Base-by-base conservation (phyloP, 75 land plant species). In the Pinus taeda region DNA sequence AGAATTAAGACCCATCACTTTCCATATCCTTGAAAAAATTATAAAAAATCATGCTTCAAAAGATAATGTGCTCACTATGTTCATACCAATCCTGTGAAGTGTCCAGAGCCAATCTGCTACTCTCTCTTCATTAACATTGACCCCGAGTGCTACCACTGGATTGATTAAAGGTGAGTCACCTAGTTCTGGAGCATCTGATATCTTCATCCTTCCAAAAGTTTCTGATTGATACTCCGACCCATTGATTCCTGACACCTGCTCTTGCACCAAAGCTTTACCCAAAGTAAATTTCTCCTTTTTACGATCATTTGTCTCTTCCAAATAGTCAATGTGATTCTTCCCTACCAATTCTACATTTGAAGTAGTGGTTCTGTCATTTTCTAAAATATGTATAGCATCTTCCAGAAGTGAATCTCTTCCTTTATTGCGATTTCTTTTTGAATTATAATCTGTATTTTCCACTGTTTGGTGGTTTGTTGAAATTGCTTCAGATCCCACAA, bases 51-150 rank as follows among this genome's bases (percentile, higher is more conserved):
- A 37, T 64, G 69, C n/a, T 64, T 22, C 26, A 30, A 18, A 61
- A 71, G 42, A 57, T 14, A 13, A 56, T 61, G 37, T 78, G 77
- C 26, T 56, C 33, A 24, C 26, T 21, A 76, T n/a, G 15, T 36
- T 63, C 60, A 78, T 79, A 94, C 95, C 97, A 74, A 94, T 94
- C 79, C 89, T 82, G 81, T 94, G 97, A 74, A 94, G 90, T 3
- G 91, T 94, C 97, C 97, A 94, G 49, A 92, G 89, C 97, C 97
- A 94, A 73, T 94, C 97, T 53, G 97, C 83, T 11, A 90, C 88
- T 59, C 89, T 84, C 18, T 88, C 97, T 58, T 83, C 93, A 80
- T 73, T 79, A 12, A 29, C 83, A 77, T 59, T 62, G 64, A 62
- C 78, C 53, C 75, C 74, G 42, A 75, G 74, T 58, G 85, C 79